phyloP scores from a whole-genome alignment of 2,329 filamentous ascomycete genomes.

The Neopestalotiopsis sp. region DNA sequence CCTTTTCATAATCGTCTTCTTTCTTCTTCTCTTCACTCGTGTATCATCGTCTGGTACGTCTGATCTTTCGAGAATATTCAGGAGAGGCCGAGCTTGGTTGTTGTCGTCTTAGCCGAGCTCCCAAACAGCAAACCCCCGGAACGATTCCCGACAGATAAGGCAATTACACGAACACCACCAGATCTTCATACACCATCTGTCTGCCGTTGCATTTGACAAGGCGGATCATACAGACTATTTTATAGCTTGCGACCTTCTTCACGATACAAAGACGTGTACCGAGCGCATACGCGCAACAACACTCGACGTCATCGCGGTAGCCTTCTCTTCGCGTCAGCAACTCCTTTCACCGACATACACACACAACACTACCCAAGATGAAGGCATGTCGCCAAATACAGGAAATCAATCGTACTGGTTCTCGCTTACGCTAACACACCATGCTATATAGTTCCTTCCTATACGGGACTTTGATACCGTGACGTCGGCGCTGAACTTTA shows the following conservation, averaged over 20 bases:
- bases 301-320: not conserved
- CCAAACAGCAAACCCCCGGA: not conserved
- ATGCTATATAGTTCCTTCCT: conserved; percentile 76
- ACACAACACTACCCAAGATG: conserved; percentile 17
- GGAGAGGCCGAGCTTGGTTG: conserved; percentile 24
- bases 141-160: conserved; percentile 8
- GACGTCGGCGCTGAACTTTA: conserved; percentile 92
- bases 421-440: conserved; percentile 3
- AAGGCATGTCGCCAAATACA: conserved; percentile 19
- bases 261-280: not conserved
- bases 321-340: not conserved
- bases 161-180: not conserved
- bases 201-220: not conserved
- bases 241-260: not conserved
- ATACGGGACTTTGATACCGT: conserved; percentile 90
- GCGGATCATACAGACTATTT: not conserved
- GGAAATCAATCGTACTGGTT: not conserved
- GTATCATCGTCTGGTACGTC: conserved; percentile 32
- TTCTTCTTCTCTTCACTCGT: conserved; percentile 33
- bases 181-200: not conserved
- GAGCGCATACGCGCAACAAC: not conserved
- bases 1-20: conserved; percentile 25
- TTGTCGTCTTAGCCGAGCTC: conserved; percentile 14
- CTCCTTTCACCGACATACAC: conserved; percentile 9
- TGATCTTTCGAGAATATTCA: conserved; percentile 22